These are phyloP conservation scores for Monosporozyma solicola DNA, from an alignment of 805 yeast species.

Conservation along the genomic window DNA sequence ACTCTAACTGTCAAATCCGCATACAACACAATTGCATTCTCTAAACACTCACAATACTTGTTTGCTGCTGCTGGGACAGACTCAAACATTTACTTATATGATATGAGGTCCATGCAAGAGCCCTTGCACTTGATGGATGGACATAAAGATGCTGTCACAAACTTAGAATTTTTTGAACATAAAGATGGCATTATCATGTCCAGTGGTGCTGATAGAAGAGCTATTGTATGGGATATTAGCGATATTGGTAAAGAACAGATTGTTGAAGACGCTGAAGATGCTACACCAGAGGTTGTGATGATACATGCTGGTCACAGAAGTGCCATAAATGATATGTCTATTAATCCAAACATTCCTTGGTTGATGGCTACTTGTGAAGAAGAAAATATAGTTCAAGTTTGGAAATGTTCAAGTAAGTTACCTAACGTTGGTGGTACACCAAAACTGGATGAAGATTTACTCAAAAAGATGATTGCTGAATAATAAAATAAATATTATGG, in stretches of 20 bases:
- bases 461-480: background rate
- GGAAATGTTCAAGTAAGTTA: slow-evolving; percentile 34
- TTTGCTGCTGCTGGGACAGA: slow-evolving; percentile 65
- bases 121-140: slow-evolving; percentile 68
- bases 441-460: background rate
- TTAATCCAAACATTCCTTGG: slow-evolving; percentile 67
- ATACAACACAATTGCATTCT: slow-evolving; percentile 58
- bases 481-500: background rate
- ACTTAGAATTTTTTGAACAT: slow-evolving; percentile 69
- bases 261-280: slow-evolving; percentile 86
- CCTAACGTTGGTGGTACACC: slow-evolving; percentile 25
- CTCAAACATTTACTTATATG: slow-evolving; percentile 57
- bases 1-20: slow-evolving; percentile 25
- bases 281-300: slow-evolving; percentile 80
- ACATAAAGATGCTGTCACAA: slow-evolving; percentile 63
- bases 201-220: slow-evolving; percentile 67
- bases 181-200: slow-evolving; percentile 71
- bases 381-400: slow-evolving; percentile 38
- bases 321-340: slow-evolving; percentile 60
- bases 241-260: slow-evolving; percentile 78
- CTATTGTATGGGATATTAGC: slow-evolving; percentile 71
- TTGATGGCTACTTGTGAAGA: slow-evolving; percentile 50
- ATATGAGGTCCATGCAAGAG: slow-evolving; percentile 42
- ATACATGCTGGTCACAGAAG: slow-evolving; percentile 91
- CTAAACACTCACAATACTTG: slow-evolving; percentile 49